A percentile compares a stretch with the other conserved stretches of the same genome.
These are phyloP conservation scores for Monosporascus sp. DNA, from an alignment of 2,329 filamentous ascomycete genomes.

Conservation along the genomic window DNA sequence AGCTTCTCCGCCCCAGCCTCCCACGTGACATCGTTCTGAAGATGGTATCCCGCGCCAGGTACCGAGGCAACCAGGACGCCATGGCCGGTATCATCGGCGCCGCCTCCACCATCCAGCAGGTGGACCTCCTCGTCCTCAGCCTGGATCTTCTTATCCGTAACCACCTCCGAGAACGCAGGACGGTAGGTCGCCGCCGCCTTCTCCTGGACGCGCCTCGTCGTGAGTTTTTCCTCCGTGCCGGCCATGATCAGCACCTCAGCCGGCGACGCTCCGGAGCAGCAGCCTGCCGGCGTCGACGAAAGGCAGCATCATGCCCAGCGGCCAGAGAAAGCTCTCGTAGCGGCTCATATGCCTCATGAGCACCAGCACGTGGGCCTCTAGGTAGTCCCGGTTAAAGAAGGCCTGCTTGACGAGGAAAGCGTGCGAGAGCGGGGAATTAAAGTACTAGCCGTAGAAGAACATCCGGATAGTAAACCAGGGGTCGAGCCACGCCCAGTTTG, in stretches of 20 bases:
- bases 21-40: conserved; percentile 48
- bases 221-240: conserved; percentile 35
- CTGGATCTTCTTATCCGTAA: conserved; percentile 25
- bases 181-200: conserved; percentile 34
- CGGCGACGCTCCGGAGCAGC: conserved; percentile 27
- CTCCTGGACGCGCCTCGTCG: conserved; percentile 31
- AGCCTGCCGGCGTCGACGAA: conserved; percentile 38
- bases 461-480: conserved; percentile 43
- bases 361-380: conserved; percentile 31
- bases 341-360: conserved; percentile 39
- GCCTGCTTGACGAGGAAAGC: conserved; percentile 39
- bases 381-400: conserved; percentile 45
- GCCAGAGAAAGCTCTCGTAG: conserved; percentile 51
- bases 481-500: conserved; percentile 41
- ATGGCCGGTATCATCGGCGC: conserved; percentile 21
- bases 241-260: conserved; percentile 34
- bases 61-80: conserved; percentile 39
- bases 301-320: conserved; percentile 39
- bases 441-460: conserved; percentile 41
- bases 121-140: conserved; percentile 7
- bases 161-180: conserved; percentile 24
- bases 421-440: conserved; percentile 48
- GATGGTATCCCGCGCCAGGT: conserved; percentile 43
- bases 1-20: conserved; percentile 41
- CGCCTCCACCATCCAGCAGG: conserved; percentile 14